Percentiles rank a stretch among this genome's conserved stretches.
Evolutionary conservation across 2,329 filamentous ascomycete genomes (phyloP).

Genomic region (Canariomyces notabilis): DNA sequence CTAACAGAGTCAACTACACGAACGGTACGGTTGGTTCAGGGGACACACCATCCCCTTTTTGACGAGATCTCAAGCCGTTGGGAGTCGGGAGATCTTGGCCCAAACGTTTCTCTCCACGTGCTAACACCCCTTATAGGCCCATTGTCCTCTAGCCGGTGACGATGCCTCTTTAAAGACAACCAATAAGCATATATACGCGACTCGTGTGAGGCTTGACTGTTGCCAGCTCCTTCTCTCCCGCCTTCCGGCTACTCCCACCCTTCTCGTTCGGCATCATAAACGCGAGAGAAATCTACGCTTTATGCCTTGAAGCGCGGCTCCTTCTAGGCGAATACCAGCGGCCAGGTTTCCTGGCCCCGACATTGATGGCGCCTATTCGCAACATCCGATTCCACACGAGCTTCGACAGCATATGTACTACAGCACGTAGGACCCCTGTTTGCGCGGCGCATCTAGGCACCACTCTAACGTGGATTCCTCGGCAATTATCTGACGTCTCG

Average conservation of each 20-base stretch:
- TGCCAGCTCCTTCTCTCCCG: neutral
- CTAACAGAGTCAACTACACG: neutral
- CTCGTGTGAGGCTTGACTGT: neutral
- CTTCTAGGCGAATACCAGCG: neutral
- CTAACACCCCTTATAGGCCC: neutral
- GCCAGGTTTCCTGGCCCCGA: neutral
- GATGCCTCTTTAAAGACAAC: neutral
- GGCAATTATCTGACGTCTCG: neutral
- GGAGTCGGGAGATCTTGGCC: too few species aligned
- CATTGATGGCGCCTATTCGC: slow-evolving; percentile 2
- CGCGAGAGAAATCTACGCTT: neutral
- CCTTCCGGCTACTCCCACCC: neutral
- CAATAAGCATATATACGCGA: neutral
- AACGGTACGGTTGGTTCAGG: neutral
- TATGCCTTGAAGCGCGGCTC: neutral
- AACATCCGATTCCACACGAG: neutral
- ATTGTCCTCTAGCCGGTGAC: neutral
- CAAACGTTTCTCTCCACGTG: too few species aligned
- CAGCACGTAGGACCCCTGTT: neutral
- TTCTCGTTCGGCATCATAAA: neutral
- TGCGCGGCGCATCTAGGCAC: neutral
- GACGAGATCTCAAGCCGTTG: neutral
- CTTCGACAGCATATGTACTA: neutral
- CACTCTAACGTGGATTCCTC: neutral
- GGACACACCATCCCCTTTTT: neutral